These are phyloP conservation scores for Thelephora terrestris DNA, from an alignment of 1,284 basidiomycete species.

Conservation along the genomic window DNA sequence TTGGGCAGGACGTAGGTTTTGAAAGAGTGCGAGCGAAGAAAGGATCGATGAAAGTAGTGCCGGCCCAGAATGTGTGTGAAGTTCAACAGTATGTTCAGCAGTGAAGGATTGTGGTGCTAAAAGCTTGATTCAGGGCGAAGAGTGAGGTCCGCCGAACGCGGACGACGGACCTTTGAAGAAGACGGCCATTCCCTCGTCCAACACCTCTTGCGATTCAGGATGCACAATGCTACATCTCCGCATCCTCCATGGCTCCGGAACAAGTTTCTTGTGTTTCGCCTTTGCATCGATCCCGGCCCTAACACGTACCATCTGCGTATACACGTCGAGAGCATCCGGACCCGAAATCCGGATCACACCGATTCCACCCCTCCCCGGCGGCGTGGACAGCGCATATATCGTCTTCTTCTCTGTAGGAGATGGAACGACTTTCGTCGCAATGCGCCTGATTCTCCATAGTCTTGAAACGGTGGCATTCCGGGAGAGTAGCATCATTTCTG, in stretches of 20 bases:
- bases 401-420: slow-evolving; percentile 61
- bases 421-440: slow-evolving; percentile 11
- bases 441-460: background rate
- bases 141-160: background rate
- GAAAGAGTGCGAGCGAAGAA: slow-evolving; percentile 45
- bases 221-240: slow-evolving; percentile 62
- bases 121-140: background rate
- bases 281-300: slow-evolving; percentile 1
- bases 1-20: slow-evolving; percentile 64
- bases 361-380: slow-evolving; percentile 73
- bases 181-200: slow-evolving; percentile 79
- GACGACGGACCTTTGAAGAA: slow-evolving; percentile 60
- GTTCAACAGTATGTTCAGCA: slow-evolving; percentile 72
- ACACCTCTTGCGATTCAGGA: slow-evolving; percentile 45
- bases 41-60: slow-evolving; percentile 69
- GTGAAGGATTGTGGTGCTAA: slow-evolving; percentile 71
- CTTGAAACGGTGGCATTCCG: no score
- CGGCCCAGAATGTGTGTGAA: slow-evolving; percentile 83
- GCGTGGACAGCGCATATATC: slow-evolving; percentile 81
- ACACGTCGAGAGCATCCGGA: slow-evolving; percentile 51
- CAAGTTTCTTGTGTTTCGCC: slow-evolving; percentile 10
- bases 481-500: no score
- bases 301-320: slow-evolving; percentile 40
- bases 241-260: slow-evolving; percentile 52
- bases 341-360: slow-evolving; percentile 79